Base-by-base conservation (phyloP, 768 basidiomycete genomes). In the Dioszegia aurantiaca region DNA sequence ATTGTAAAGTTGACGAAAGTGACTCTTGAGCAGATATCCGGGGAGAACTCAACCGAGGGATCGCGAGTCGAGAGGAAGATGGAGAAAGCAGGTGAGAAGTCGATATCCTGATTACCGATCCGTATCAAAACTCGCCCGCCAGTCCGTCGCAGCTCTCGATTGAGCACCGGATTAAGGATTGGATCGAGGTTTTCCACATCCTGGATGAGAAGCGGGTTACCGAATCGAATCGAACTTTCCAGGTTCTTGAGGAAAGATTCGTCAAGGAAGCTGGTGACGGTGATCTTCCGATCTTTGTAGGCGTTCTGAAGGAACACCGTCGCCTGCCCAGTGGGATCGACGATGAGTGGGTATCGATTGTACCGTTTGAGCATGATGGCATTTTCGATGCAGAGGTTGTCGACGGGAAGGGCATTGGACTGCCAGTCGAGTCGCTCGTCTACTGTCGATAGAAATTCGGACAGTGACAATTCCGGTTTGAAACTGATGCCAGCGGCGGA, bases 351-450 rank as follows among this genome's bases (percentile, higher is more conserved):
- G 77, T 98, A 98, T 19, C 95, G 89, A 70, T 90, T 90, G 83
- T 92, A 97, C 47, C 92, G 86, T 73, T 94, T 92, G 72, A 99
- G 84, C 91, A 98, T 98, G 62, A 98, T 92, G n/a, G 95, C 95
- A 73, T 99, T 99, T 79, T 98, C 95, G 0, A 89, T 90, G 64
- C 91, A 97, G 43, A 99, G 81, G 62, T 89, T 92, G 77, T 99
- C 93, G 4, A 90, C 86, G 1, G 95, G 95, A n/a, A 98, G 81
- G 0, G 90, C 87, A 70, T 91, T 92, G 28, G 90, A 88, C 77
- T 94, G 91, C 95, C 93, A 99, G 67, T 83, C 85, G 61, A 95
- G 83, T 41, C 94, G 88, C 71, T 98, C 90, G 71, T 98, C 95
- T 0, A 93, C 92, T 2, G 94, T 93, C 4, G 95, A 97, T 36